Percentiles rank a stretch among this genome's conserved stretches.
phyloP scores from a whole-genome alignment of 306 rosid genomes.

The Hippophae rhamnoides region DNA sequence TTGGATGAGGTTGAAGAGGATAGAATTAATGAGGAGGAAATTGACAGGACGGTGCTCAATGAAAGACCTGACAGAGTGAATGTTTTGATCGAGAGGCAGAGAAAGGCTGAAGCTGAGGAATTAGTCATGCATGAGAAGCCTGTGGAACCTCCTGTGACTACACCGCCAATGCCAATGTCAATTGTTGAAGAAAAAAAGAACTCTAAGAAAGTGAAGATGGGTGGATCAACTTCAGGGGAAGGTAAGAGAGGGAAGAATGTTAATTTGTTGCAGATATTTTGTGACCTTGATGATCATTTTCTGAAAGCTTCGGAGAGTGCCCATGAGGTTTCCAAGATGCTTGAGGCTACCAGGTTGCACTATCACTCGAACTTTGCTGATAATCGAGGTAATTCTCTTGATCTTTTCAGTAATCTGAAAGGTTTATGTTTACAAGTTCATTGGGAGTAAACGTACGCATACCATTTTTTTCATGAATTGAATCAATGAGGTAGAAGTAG shows the following conservation, averaged over 20 bases:
- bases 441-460: background rate
- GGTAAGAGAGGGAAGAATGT: slow-evolving; percentile 32
- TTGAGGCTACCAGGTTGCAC: slow-evolving; percentile 80
- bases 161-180: no score
- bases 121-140: slow-evolving; percentile 23
- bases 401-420: background rate
- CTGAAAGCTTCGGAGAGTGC: slow-evolving; percentile 88
- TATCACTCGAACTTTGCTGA: slow-evolving; percentile 98
- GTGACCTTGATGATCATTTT: slow-evolving; percentile 63
- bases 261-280: slow-evolving; percentile 42
- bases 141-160: slow-evolving; percentile 12
- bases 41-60: slow-evolving; percentile 26
- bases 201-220: slow-evolving; percentile 43
- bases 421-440: no score
- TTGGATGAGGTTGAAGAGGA: slow-evolving; percentile 36
- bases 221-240: slow-evolving; percentile 23
- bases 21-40: slow-evolving; percentile 20
- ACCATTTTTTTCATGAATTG: background rate
- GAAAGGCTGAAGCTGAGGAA: slow-evolving; percentile 6
- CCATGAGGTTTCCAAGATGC: slow-evolving; percentile 89
- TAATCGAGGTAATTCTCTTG: slow-evolving; percentile 55
- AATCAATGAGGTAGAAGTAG: background rate
- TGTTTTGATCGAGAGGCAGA: slow-evolving; percentile 10
- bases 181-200: slow-evolving; percentile 14
- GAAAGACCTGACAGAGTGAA: slow-evolving; percentile 34